Percentiles rank a stretch among this genome's conserved stretches.
Conservation (phyloP, 2,329 filamentous ascomycete species). For the Scleromitrula shiraiana region DNA sequence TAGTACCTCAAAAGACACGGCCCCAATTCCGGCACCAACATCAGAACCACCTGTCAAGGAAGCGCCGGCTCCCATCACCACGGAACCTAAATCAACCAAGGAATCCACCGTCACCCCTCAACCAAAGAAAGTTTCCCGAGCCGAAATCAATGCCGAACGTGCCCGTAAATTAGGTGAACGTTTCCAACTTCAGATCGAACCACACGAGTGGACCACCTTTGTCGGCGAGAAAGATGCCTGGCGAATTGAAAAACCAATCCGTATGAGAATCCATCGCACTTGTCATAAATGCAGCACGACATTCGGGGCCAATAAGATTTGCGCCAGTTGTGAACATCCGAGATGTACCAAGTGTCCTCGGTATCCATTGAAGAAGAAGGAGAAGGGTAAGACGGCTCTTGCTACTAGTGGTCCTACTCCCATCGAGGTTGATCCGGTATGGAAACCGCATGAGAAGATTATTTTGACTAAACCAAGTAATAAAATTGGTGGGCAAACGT, state of each 20-base stretch:
- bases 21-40: not conserved
- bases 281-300: conserved; percentile 75
- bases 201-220: conserved; percentile 23
- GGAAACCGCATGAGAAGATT: conserved; percentile 35
- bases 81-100: conserved; percentile 1
- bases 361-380: conserved; percentile 50
- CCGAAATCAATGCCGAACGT: conserved; percentile 27
- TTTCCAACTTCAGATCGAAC: conserved; percentile 31
- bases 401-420: conserved; percentile 36
- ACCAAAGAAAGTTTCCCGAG: conserved; percentile 20
- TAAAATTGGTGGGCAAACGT: conserved; percentile 55
- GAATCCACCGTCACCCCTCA: conserved; percentile 5
- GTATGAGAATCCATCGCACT: conserved; percentile 67
- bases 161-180: conserved; percentile 31
- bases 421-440: conserved; percentile 21
- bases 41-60: conserved; percentile 10
- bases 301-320: conserved; percentile 67
- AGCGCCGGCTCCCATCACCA: not conserved
- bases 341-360: conserved; percentile 76
- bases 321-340: conserved; percentile 67
- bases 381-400: conserved; percentile 43
- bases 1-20: not conserved
- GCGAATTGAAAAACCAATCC: conserved; percentile 67
- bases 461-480: conserved; percentile 56
- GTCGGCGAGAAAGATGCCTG: conserved; percentile 22